Percentiles rank a stretch among this genome's conserved stretches.
These are phyloP conservation scores for Neurospora sp. DNA, from an alignment of 495 filamentous ascomycete genomes.

Conservation along the genomic window DNA sequence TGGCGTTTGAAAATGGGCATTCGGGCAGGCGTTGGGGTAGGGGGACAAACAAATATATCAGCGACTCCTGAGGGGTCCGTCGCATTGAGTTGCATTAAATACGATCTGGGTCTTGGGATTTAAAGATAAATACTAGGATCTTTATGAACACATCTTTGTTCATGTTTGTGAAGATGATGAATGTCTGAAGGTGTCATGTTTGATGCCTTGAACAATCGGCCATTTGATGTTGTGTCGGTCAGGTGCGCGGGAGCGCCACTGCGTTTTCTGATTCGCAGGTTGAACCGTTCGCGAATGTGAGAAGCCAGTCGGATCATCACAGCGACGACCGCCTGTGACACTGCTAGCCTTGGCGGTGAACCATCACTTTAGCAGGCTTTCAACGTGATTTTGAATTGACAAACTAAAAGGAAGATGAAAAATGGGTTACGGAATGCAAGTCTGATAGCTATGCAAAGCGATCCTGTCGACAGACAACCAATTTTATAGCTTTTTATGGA, in stretches of 20 bases:
- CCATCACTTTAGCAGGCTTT: neutral
- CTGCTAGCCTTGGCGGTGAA: neutral
- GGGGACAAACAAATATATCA: neutral
- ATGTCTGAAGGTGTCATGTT: neutral
- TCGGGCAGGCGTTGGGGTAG: neutral
- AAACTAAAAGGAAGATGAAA: neutral
- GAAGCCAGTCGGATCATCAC: neutral
- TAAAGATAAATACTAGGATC: neutral
- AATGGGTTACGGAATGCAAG: neutral
- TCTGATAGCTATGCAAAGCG: neutral
- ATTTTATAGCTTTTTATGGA: neutral
- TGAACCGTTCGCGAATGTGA: neutral
- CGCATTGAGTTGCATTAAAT: neutral
- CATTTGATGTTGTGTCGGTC: neutral
- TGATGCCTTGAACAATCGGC: neutral
- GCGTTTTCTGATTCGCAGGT: neutral
- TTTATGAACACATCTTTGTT: neutral
- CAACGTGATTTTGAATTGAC: neutral
- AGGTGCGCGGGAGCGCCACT: neutral
- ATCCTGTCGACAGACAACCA: neutral
- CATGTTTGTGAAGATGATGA: neutral
- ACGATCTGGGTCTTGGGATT: neutral
- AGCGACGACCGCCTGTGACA: neutral
- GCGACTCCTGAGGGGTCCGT: neutral
- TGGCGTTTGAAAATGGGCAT: neutral